Percentiles rank a stretch among this genome's conserved stretches.
Evolutionary conservation across 805 yeast species (phyloP).

Genomic region (Schizosaccharomyces osmophilus): DNA sequence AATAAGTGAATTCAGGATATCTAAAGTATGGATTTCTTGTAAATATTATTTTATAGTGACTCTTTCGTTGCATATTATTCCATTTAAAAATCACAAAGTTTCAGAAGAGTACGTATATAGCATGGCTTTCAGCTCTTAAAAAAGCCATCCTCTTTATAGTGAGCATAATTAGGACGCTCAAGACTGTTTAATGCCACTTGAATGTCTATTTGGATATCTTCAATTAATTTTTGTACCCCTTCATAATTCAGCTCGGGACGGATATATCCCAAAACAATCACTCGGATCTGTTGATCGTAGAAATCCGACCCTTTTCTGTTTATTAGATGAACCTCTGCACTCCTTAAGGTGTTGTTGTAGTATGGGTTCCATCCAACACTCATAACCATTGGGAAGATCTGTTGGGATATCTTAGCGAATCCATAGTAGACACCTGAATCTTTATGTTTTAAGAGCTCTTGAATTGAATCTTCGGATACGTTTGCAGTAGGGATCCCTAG

Average conservation of each 20-base stretch:
- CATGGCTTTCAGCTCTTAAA: background rate
- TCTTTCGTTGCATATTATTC: no score
- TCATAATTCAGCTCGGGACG: constrained; percentile 78
- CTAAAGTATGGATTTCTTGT: no score
- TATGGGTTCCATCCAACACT: constrained; percentile 92
- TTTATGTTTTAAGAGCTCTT: constrained; percentile 20
- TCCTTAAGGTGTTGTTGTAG: constrained; percentile 50
- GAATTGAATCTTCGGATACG: constrained; percentile 18
- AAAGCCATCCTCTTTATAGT: constrained; percentile 10
- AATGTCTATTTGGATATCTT: constrained; percentile 64
- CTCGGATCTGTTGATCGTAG: constrained; percentile 56
- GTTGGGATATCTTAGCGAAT: constrained; percentile 22
- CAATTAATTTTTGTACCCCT: constrained; percentile 54
- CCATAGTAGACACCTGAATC: constrained; percentile 83
- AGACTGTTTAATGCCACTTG: constrained; percentile 33
- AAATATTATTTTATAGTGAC: no score
- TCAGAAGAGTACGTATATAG: background rate
- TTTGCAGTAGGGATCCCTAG: constrained; percentile 65
- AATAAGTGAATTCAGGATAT: no score
- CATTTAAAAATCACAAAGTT: background rate
- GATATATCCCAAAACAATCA: constrained; percentile 61
- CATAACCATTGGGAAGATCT: constrained; percentile 31
- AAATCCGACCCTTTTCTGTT: constrained; percentile 43
- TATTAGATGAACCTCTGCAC: constrained; percentile 65
- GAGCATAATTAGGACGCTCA: constrained; percentile 19